Base-by-base conservation (phyloP, 2,329 filamentous ascomycete genomes). In the Nothomitra cinnamomea region DNA sequence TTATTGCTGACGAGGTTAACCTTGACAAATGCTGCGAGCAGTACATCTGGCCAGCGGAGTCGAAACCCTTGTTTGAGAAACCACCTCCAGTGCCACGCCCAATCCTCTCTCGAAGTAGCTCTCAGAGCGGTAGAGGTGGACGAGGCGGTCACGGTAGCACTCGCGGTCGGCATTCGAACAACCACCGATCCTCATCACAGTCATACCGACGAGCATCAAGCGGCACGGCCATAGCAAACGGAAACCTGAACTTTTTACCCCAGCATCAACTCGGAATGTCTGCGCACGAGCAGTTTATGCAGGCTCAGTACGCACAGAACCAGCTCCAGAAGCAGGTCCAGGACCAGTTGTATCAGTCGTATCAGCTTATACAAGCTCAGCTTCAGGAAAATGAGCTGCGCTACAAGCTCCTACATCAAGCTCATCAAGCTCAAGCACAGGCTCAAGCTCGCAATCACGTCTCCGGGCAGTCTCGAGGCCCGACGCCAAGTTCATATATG, bases 11-110 rank as follows among this genome's bases (percentile, higher is more conserved):
- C 43, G 68, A 67, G 52, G 85, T 80, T 21, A 87, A 92, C 60
- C 73, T 98, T 45, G 78, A 81, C 3, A 82, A 87, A 61, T 89
- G 84, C 64, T 95, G 89, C 66, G 86, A 94, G 64, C 79, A 90
- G 64, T 98, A 83, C 62, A 80, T 85, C 55, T 95, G 85, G 61
- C 92, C 92, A 2, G 84, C 86, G 54, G 86, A 94, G 64, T 88
- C 94, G 61, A 73, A 75, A 57, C 67, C 67, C 22, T 66, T 70
- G 25, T 80, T 77, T 65, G 76, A 79, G 61, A 72, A 73, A 57
- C 74, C 76, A 5, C 66, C 73, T 15, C 72, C 73, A 0, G 77
- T 79, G 60, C 74, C 78, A 5, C 73, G 73, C 56, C 73, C 75
- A 1, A 69, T 76, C 5, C 67, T 82, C 25, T 70, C 69, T 3